phyloP scores from a whole-genome alignment of 352 stramenopile genomes.

The Phytophthora capsici region DNA sequence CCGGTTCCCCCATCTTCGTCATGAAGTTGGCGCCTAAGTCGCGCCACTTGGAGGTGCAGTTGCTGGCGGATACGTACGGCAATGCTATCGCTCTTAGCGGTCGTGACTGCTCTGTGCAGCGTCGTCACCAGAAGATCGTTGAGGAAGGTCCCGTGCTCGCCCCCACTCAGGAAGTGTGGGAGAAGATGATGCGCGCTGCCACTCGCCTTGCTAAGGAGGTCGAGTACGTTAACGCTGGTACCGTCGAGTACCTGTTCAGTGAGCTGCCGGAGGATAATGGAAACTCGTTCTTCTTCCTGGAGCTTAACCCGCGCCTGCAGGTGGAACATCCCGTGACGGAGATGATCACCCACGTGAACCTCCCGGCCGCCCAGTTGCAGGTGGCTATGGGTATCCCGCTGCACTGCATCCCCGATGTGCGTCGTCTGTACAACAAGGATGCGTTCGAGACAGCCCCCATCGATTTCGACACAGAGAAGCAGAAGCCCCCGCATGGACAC shows the following conservation, averaged over 20 bases:
- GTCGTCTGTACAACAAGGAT: conserved; percentile 96
- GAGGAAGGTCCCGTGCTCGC: conserved; percentile 98
- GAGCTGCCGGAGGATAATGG: conserved; percentile 91
- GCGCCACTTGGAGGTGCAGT: conserved; percentile 99
- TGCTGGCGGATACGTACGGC: conserved; percentile 98
- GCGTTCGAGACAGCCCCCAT: conserved; percentile 93
- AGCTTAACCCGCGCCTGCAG: conserved; percentile 99
- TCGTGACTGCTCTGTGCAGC: conserved; percentile 99
- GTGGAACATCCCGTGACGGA: conserved; percentile 99
- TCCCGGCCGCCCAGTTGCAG: conserved; percentile 97
- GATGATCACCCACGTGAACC: conserved; percentile 99
- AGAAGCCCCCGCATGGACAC: conserved; percentile 91
- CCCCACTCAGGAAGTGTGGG: conserved; percentile 94
- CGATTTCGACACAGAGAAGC: conserved; percentile 94
- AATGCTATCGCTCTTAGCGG: conserved; percentile 98
- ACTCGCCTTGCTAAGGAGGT: conserved; percentile 98
- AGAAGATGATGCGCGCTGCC: conserved; percentile 98
- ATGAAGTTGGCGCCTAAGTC: conserved; percentile 98
- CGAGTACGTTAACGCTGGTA: conserved; percentile 99
- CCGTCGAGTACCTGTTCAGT: conserved; percentile 99
- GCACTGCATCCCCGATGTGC: conserved; percentile 98
- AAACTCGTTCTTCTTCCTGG: conserved; percentile 99
- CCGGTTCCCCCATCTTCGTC: conserved; percentile 99
- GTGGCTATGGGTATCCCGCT: conserved; percentile 99
- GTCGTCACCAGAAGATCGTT: conserved; percentile 99